Evolutionary conservation across 805 yeast genomes (phyloP).

Genomic region (Jamesozyma hellenica): DNA sequence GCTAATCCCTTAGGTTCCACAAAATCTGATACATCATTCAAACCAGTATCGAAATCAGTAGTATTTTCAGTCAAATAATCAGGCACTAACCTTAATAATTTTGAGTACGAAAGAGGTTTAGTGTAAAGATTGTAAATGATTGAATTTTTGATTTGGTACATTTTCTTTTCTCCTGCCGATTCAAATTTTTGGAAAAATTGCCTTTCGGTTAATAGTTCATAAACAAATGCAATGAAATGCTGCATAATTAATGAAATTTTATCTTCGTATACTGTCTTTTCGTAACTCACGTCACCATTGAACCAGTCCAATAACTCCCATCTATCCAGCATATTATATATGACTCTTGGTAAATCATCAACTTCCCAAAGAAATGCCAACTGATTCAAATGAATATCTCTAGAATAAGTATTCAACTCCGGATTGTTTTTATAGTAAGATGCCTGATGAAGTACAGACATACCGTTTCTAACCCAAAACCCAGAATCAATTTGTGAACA

Average conservation of each 20-base stretch:
- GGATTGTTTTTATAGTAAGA: conserved; percentile 39
- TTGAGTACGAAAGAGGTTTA: conserved; percentile 46
- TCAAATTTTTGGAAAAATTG: conserved; percentile 41
- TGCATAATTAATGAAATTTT: conserved; percentile 57
- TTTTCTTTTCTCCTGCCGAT: conserved; percentile 23
- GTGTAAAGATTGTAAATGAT: conserved; percentile 43
- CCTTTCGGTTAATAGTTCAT: conserved; percentile 63
- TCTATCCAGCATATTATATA: conserved; percentile 42
- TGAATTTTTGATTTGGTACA: conserved; percentile 29
- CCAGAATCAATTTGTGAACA: conserved; percentile 53
- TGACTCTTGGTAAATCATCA: conserved; percentile 46
- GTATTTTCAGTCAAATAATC: conserved; percentile 29
- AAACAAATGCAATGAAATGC: conserved; percentile 64
- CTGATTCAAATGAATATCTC: conserved; percentile 72
- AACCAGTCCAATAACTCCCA: conserved; percentile 52
- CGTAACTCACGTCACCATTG: conserved; percentile 24
- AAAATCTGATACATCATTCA: conserved; percentile 51
- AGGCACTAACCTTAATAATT: conserved; percentile 31
- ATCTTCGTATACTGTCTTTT: conserved; percentile 39
- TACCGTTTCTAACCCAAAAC: conserved; percentile 69
- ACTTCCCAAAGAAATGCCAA: conserved; percentile 43
- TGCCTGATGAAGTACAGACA: conserved; percentile 41
- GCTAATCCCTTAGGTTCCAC: conserved; percentile 56
- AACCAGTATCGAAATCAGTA: conserved; percentile 36
- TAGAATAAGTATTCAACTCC: conserved; percentile 46